These are phyloP conservation scores for Alectoria sarmentosa DNA, from an alignment of 495 filamentous ascomycete genomes.

Conservation along the genomic window DNA sequence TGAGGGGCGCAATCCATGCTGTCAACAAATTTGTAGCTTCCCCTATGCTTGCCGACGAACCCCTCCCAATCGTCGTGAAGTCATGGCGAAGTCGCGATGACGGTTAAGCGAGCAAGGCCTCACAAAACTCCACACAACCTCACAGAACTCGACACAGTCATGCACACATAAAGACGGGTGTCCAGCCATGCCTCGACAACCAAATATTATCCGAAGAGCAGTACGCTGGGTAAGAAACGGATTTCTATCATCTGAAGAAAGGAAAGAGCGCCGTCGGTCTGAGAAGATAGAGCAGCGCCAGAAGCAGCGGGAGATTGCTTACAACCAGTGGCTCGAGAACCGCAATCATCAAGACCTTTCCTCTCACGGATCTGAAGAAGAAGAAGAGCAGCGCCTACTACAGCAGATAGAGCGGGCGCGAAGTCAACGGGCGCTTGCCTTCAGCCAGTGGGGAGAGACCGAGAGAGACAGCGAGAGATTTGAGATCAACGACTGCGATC, in stretches of 20 bases:
- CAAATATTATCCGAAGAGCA: not conserved
- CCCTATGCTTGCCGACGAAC: not conserved
- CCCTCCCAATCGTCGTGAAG: not conserved
- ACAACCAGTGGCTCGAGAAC: not conserved
- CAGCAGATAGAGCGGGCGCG: no score
- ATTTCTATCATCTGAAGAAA: not conserved
- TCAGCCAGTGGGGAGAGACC: no score
- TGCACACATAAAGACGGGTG: not conserved
- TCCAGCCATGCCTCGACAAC: not conserved
- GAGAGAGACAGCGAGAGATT: no score
- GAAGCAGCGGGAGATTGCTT: not conserved
- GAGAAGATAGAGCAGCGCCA: not conserved
- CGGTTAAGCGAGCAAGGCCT: not conserved
- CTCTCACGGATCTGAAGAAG: no score
- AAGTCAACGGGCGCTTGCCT: no score
- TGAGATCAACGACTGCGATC: no score
- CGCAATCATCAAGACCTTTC: no score
- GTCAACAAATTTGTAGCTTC: not conserved
- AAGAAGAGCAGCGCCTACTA: no score
- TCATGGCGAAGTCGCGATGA: not conserved
- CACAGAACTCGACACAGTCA: not conserved
- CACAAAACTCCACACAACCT: not conserved
- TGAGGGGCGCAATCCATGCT: not conserved
- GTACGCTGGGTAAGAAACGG: not conserved
- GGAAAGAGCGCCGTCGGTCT: not conserved